phyloP scores from a whole-genome alignment of 768 basidiomycete species.

The Mycena latifolia region DNA sequence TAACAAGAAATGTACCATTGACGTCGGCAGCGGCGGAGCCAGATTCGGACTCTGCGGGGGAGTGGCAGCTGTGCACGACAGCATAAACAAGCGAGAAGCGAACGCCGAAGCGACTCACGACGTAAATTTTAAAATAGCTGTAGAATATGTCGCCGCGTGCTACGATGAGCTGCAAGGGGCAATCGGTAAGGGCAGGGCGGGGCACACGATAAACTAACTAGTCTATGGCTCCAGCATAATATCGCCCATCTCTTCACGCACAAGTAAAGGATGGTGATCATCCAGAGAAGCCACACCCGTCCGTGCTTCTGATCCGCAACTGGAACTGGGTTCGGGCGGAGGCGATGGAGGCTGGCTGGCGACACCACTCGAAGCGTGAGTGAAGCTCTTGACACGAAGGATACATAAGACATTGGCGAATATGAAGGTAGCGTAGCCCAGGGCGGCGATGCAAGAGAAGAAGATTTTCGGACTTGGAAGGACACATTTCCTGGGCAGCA shows the following conservation, averaged over 20 bases:
- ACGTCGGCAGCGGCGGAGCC: too few species aligned
- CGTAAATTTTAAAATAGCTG: background rate
- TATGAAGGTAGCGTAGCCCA: conserved; percentile 3
- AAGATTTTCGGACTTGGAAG: background rate
- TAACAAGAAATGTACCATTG: too few species aligned
- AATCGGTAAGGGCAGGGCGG: too few species aligned
- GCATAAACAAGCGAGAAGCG: too few species aligned
- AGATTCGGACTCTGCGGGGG: too few species aligned
- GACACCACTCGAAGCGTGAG: background rate
- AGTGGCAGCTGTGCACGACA: too few species aligned
- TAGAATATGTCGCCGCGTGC: conserved; percentile 2
- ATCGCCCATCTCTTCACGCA: background rate
- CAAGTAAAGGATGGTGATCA: background rate
- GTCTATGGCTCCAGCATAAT: background rate
- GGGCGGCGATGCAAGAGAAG: conserved; percentile 7
- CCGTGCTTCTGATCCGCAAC: background rate
- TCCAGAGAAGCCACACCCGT: background rate
- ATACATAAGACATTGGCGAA: background rate
- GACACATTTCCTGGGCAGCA: conserved; percentile 6
- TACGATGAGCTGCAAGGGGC: background rate
- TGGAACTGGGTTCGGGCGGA: background rate
- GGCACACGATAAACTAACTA: background rate
- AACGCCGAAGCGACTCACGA: background rate
- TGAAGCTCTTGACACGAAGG: conserved; percentile 1
- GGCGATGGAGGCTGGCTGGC: conserved; percentile 22